Evolutionary conservation across 139 green algal genomes (phyloP).

Genomic region (Dunaliella primolecta): DNA sequence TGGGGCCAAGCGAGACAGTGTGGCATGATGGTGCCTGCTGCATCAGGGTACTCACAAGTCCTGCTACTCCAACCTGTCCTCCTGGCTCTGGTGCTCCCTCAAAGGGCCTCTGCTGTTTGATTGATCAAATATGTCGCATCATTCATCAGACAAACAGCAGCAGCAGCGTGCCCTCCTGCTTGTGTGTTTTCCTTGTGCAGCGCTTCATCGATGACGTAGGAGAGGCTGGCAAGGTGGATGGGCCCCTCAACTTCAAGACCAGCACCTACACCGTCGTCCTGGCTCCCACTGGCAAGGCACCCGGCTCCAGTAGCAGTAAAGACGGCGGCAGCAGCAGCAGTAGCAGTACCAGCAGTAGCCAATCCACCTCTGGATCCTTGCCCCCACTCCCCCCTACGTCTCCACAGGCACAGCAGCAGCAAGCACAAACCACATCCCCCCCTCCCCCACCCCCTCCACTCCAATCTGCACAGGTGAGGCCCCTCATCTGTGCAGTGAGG

Average conservation of each 20-base stretch:
- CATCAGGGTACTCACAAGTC: too few relatives aligned
- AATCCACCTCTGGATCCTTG: not conserved
- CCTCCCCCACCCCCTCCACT: not conserved
- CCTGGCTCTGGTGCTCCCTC: too few relatives aligned
- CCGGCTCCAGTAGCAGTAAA: not conserved
- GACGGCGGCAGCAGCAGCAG: not conserved
- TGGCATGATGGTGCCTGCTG: too few relatives aligned
- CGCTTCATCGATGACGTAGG: conserved; percentile 33
- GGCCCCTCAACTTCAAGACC: conserved; percentile 45
- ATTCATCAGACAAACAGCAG: too few relatives aligned
- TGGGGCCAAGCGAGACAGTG: too few relatives aligned
- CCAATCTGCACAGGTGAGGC: not conserved
- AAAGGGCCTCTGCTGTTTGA: too few relatives aligned
- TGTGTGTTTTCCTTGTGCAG: too few relatives aligned
- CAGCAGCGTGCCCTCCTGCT: too few relatives aligned
- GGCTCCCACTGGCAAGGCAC: not conserved
- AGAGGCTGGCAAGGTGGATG: conserved; percentile 33
- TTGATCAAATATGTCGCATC: too few relatives aligned
- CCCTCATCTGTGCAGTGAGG: too few relatives aligned
- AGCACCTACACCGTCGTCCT: conserved; percentile 36
- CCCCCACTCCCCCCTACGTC: not conserved
- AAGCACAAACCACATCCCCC: not conserved
- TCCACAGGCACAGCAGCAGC: not conserved
- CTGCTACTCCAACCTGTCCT: too few relatives aligned
- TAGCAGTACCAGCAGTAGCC: not conserved